Evolutionary conservation across 2,329 filamentous ascomycete genomes (phyloP).

Genomic region (Calonectria fujianensis): DNA sequence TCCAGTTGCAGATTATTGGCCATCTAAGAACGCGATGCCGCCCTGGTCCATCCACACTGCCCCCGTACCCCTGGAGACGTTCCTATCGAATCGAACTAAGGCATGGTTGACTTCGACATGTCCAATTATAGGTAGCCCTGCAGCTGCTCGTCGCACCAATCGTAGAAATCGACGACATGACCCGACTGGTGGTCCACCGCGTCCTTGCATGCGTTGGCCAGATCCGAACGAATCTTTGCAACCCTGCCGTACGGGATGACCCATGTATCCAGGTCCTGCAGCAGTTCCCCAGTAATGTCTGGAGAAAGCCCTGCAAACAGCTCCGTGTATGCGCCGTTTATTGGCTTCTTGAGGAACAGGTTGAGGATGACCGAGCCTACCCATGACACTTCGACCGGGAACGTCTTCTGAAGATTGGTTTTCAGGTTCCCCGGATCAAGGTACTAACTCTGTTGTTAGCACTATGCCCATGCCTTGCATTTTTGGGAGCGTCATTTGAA

Average conservation of each 20-base stretch:
- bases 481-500: neutral
- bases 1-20: neutral
- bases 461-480: neutral
- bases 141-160: constrained; percentile 33
- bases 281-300: neutral
- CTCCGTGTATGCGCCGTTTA: constrained; percentile 34
- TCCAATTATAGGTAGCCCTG: neutral
- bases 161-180: constrained; percentile 31
- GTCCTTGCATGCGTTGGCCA: constrained; percentile 15
- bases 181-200: constrained; percentile 22
- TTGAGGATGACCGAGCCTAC: neutral
- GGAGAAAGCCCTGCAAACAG: constrained; percentile 35
- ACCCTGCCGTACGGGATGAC: constrained; percentile 29
- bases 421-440: constrained; percentile 32
- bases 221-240: constrained; percentile 24
- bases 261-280: constrained; percentile 28
- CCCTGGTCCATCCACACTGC: neutral
- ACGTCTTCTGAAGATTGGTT: constrained; percentile 27
- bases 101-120: neutral
- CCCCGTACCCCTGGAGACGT: no score
- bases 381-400: constrained; percentile 27
- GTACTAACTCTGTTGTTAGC: constrained; percentile 12
- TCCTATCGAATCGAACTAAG: neutral
- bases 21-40: neutral
- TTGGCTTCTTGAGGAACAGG: constrained; percentile 26